phyloP scores from a whole-genome alignment of 2,329 filamentous ascomycete genomes.

The Xylariaceae sp. region DNA sequence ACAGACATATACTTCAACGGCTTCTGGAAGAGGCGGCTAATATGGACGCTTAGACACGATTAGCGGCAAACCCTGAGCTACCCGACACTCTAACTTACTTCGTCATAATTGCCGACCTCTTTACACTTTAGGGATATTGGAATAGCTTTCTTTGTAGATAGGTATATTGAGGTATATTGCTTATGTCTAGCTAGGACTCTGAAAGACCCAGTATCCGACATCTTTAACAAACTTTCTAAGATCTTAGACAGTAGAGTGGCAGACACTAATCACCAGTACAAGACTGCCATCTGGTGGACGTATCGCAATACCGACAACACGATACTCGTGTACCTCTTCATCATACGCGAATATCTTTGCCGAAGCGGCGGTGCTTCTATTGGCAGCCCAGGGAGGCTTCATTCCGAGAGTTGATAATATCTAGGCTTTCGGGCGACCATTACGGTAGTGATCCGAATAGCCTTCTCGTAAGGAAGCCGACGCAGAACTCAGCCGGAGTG shows the following conservation, averaged over 20 bases:
- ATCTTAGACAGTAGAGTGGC: too few relatives aligned
- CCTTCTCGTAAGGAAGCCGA: not conserved
- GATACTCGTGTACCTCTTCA: not conserved
- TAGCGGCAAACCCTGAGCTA: not conserved
- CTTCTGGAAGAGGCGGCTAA: not conserved
- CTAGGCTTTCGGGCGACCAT: not conserved
- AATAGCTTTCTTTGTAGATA: too few relatives aligned
- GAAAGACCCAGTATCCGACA: too few relatives aligned
- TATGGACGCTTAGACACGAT: not conserved
- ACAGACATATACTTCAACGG: too few relatives aligned
- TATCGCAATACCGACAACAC: not conserved
- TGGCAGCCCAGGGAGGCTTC: not conserved
- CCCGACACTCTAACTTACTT: not conserved
- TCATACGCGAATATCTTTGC: not conserved
- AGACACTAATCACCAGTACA: too few relatives aligned
- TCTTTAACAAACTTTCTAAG: too few relatives aligned
- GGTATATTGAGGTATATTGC: not conserved
- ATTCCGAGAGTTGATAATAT: not conserved
- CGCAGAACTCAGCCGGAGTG: not conserved
- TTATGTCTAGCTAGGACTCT: too few relatives aligned
- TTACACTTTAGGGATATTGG: too few relatives aligned
- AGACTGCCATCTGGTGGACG: too few relatives aligned
- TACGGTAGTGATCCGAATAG: not conserved
- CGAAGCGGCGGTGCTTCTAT: not conserved
- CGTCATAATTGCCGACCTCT: too few relatives aligned